These are phyloP conservation scores for Bertia moriformis DNA, from an alignment of 2,329 filamentous ascomycete genomes.

Conservation along the genomic window DNA sequence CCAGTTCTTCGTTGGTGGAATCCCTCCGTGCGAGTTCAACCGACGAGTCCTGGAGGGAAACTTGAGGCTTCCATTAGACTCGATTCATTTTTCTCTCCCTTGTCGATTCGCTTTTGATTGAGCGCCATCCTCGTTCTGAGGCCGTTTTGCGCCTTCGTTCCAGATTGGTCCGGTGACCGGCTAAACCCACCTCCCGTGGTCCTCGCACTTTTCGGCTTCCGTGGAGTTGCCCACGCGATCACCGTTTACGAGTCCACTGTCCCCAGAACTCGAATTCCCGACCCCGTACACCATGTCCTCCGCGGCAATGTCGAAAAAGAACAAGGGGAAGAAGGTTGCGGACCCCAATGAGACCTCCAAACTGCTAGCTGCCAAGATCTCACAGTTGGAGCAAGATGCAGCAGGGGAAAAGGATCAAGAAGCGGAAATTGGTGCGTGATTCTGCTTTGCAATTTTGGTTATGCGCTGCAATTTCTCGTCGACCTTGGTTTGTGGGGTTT, in stretches of 20 bases:
- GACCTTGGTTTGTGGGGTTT: too few relatives aligned
- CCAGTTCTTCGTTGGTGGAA: too few relatives aligned
- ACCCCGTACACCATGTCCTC: constrained; percentile 1
- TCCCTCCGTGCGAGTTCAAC: too few relatives aligned
- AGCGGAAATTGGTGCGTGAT: constrained; percentile 51
- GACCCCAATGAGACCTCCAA: constrained; percentile 85
- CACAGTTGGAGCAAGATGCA: constrained; percentile 83
- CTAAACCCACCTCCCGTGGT: too few relatives aligned
- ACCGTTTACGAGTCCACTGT: neutral
- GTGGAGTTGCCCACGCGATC: constrained; percentile 1
- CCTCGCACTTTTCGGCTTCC: neutral
- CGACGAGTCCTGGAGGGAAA: too few relatives aligned
- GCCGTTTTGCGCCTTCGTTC: too few relatives aligned
- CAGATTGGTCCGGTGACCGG: too few relatives aligned
- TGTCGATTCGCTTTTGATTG: too few relatives aligned
- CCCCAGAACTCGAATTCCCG: neutral
- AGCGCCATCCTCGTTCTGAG: too few relatives aligned
- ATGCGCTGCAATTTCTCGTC: neutral
- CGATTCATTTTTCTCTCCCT: too few relatives aligned
- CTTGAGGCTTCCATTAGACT: too few relatives aligned
- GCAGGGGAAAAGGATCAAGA: constrained; percentile 92
- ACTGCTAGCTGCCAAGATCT: constrained; percentile 81
- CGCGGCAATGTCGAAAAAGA: neutral
- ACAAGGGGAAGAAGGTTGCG: constrained; percentile 2
- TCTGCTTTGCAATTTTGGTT: neutral